Base-by-base conservation (phyloP, 176 grass and related monocot species). In the Hordeum marinum region DNA sequence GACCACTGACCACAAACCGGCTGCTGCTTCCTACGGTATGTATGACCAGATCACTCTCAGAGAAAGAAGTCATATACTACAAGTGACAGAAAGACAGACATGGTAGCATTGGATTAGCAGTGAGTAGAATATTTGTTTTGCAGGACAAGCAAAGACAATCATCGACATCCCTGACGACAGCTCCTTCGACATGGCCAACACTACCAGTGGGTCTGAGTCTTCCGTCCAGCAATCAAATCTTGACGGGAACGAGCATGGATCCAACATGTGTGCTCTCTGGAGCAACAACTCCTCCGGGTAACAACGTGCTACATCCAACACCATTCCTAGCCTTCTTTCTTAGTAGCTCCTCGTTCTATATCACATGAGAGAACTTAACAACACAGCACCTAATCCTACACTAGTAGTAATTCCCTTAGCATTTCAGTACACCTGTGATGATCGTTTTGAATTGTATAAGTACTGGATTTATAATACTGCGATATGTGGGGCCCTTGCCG, bases 241-340 rank as follows among this genome's bases (percentile, higher is more conserved):
- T 46, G 76, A 83, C 5, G 88, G 18, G 62, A 85, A 89, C 41
- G 79, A 87, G 1, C 74, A 90, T 80, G 85, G 61, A 31, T 88
- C 88, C 64, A 88, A 83, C 86, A 74, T 90, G 60, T 85, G 80
- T 79, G 87, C 79, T 73, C 78, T 92, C 6, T 92, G 95, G 91
- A 87, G 80, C 79, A 95, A 92, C 79, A 95, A 93, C 85, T 88
- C 87, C 54, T 93, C 92, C 35, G 95, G 92, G 95, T 98, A 63
- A 85, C 31, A 50, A 17, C 70, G 46, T 73, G 3, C 39, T 45
- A 45, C 45, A 48, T 15, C 14, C 45, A 15, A 18, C 48, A 1
- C 15, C 48, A 52, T 52, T 52, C 1, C 15, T 52, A 36, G 32
- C 35, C 15, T 18, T 18, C 48, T 7, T 18, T 52, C 15, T 52